A percentile compares a stretch with the other conserved stretches of the same genome.
Evolutionary conservation across 2,329 filamentous ascomycete species (phyloP).

Genomic region (Nemania sp.): DNA sequence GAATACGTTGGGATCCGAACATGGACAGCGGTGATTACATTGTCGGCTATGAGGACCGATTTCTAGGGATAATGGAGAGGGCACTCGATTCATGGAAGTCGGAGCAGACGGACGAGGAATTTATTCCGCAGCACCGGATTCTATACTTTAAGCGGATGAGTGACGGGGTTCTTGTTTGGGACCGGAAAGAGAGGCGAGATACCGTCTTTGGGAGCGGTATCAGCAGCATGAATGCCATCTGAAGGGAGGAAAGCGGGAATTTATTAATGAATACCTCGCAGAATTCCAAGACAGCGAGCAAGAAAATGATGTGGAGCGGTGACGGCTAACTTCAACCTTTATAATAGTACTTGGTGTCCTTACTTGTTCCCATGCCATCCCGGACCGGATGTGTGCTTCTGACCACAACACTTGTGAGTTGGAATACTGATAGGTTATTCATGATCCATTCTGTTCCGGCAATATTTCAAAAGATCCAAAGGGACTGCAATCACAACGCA

Average conservation of each 20-base stretch:
- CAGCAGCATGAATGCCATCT: conserved; percentile 20
- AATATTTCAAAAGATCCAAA: too few relatives aligned
- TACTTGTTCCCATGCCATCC: too few relatives aligned
- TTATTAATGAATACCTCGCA: not conserved
- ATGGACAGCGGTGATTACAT: conserved; percentile 58
- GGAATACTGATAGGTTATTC: too few relatives aligned
- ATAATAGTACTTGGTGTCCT: too few relatives aligned
- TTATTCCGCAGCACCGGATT: conserved; percentile 68
- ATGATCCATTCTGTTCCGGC: too few relatives aligned
- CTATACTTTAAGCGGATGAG: conserved; percentile 62
- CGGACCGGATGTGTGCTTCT: too few relatives aligned
- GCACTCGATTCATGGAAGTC: conserved; percentile 61
- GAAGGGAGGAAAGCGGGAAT: not conserved
- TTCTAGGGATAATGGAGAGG: conserved; percentile 59
- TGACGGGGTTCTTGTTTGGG: conserved; percentile 60
- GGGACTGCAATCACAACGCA: too few relatives aligned
- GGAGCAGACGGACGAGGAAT: conserved; percentile 68
- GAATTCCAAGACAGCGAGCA: not conserved
- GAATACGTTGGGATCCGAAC: conserved; percentile 62
- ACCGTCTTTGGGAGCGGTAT: conserved; percentile 61
- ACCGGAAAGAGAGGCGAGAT: conserved; percentile 57
- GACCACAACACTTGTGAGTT: too few relatives aligned
- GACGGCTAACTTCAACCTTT: too few relatives aligned
- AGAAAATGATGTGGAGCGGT: conserved; percentile 3
- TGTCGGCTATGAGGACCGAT: conserved; percentile 66